Conservation (phyloP, 2,329 filamentous ascomycete species). For the Sarocladium brachiariae region DNA sequence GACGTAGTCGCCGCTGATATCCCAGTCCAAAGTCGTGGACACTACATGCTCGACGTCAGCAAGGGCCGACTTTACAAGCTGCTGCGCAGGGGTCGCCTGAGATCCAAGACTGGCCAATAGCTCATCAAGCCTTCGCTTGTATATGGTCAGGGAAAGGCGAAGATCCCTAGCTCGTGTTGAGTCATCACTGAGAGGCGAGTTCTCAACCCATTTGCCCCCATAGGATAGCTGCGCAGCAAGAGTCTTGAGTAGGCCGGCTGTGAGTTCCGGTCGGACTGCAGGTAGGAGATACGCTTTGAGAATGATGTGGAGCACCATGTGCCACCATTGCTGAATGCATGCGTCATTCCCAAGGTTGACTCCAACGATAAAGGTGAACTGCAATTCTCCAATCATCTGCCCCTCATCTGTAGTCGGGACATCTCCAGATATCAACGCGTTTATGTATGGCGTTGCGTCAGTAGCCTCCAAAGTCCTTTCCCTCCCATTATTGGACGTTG, state of each 20-base stretch:
- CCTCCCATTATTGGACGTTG: slow-evolving; percentile 27
- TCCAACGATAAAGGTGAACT: slow-evolving; percentile 52
- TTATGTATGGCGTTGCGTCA: slow-evolving; percentile 43
- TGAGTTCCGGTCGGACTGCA: slow-evolving; percentile 35
- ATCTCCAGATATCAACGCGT: slow-evolving; percentile 28
- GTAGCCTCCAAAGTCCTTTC: slow-evolving; percentile 36
- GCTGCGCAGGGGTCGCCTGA: slow-evolving; percentile 29
- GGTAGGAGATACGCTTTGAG: slow-evolving; percentile 44
- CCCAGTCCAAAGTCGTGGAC: slow-evolving; percentile 45
- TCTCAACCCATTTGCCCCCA: slow-evolving; percentile 41
- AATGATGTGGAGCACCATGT: slow-evolving; percentile 43
- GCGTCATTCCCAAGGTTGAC: slow-evolving; percentile 51
- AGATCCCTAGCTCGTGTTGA: slow-evolving; percentile 28
- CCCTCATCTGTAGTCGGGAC: slow-evolving; percentile 22
- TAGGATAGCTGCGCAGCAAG: slow-evolving; percentile 51
- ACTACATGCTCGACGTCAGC: slow-evolving; percentile 24
- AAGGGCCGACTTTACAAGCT: slow-evolving; percentile 41
- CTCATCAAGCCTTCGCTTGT: slow-evolving; percentile 47
- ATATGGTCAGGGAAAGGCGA: slow-evolving; percentile 42
- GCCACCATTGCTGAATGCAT: slow-evolving; percentile 57
- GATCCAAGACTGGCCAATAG: slow-evolving; percentile 26
- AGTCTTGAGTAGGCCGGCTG: slow-evolving; percentile 38
- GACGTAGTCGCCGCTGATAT: slow-evolving; percentile 43
- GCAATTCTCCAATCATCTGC: slow-evolving; percentile 52
- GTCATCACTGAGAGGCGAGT: slow-evolving; percentile 33